Evolutionary conservation across 768 basidiomycete species (phyloP), one percentile per base, ranked within the genome.

Genomic region (Suillus clintonianus): DNA sequence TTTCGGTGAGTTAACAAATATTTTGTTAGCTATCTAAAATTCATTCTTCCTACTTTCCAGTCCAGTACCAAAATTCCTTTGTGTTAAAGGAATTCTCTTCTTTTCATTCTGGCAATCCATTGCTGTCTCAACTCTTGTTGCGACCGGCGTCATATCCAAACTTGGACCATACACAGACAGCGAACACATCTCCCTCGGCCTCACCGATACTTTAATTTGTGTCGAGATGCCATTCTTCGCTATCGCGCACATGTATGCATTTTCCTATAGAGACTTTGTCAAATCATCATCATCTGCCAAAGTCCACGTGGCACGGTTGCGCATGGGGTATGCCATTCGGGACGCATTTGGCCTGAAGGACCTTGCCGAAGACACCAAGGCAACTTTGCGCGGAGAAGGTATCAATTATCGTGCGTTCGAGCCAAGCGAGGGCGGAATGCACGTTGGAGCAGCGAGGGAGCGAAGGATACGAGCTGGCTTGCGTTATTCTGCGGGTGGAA

Each of bases 51-150:
- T 57, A 66, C 32, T 62, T 66, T 22, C 24, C 69, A 90, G 97
- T 13, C 95, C 95, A 0, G 86, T 96, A 68, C 95, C 97, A 3
- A 99, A 99, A 76, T 99, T 99, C 77, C 88, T 99, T 32, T 99
- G 95, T 73, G 95, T 99, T 68, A 99, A 99, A 74, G 97, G 97
- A 51, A 95, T 99, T 68, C 83, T 99, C 24, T 98, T 98, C 83
- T 97, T 97, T 77, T 95, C 93, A 2, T 99, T 99, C 80, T 99
- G 97, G 97, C 97, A 99, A 74, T 88, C 91, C 24, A 85, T 97
- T 57, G 85, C 71, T 53, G 85, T 99, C 57, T 95, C 95, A 36
- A 85, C 92, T 69, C 84, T 98, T n/a, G 97, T 96, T 54, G 91
- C 94, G 2, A 82, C 90, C 0, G 85, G 89, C 10, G 84, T 81